These are phyloP conservation scores for Teratosphaeriaceae sp. DNA, from an alignment of 2,329 filamentous ascomycete species.

Conservation along the genomic window DNA sequence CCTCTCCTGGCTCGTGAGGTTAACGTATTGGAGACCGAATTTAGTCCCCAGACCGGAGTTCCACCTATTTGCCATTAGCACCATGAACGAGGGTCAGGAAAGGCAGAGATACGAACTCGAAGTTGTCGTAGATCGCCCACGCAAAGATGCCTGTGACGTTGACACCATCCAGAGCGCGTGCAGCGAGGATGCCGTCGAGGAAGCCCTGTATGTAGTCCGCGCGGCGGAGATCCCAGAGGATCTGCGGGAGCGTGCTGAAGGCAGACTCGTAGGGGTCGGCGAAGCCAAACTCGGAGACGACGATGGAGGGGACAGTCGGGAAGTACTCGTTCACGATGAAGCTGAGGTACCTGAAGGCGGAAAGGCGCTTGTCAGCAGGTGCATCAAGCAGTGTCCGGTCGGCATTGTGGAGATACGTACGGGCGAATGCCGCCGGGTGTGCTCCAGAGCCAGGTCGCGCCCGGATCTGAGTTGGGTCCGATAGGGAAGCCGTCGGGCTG, in stretches of 20 bases:
- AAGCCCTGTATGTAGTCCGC: conserved; percentile 29
- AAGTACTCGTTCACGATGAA: conserved; percentile 29
- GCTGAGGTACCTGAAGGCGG: too few species aligned
- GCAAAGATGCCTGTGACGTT: conserved; percentile 31
- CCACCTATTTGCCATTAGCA: conserved; percentile 18
- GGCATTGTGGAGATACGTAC: too few species aligned
- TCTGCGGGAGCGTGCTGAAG: conserved; percentile 24
- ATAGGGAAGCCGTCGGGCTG: conserved; percentile 26
- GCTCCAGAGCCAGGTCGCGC: conserved; percentile 29
- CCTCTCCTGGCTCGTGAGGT: conserved; percentile 24
- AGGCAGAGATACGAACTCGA: conserved; percentile 19
- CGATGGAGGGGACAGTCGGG: conserved; percentile 21
- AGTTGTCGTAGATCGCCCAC: conserved; percentile 33
- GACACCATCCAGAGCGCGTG: conserved; percentile 29
- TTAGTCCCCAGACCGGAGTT: conserved; percentile 23
- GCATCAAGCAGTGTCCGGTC: too few species aligned
- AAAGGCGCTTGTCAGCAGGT: too few species aligned
- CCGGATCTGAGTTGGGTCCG: conserved; percentile 26
- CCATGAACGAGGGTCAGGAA: neutral
- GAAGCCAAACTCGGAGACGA: conserved; percentile 33
- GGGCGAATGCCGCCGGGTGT: too few species aligned
- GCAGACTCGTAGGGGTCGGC: conserved; percentile 29
- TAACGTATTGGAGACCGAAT: conserved; percentile 36
- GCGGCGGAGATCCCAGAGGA: conserved; percentile 27
- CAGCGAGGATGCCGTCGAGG: conserved; percentile 29